Percentiles rank a stretch among this genome's conserved stretches.
Evolutionary conservation across 2,329 filamentous ascomycete species (phyloP).

Genomic region (Fusarium acutatum): DNA sequence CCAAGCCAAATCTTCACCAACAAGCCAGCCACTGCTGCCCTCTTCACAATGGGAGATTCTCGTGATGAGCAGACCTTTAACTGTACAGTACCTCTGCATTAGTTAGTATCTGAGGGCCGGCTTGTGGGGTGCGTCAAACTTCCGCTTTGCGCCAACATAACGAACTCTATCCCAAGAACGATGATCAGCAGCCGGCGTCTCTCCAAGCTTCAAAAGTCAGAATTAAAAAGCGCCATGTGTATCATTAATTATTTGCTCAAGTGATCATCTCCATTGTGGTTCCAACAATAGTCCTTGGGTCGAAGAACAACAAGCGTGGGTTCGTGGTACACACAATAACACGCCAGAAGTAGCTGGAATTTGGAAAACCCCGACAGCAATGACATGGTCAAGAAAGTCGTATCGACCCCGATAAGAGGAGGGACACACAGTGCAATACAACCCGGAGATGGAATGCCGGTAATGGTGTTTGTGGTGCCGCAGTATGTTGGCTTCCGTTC

Average conservation of each 20-base stretch:
- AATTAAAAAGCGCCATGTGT: neutral
- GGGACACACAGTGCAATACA: neutral
- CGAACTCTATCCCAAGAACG: slow-evolving; percentile 30
- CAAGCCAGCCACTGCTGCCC: neutral
- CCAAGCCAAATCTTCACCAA: slow-evolving; percentile 13
- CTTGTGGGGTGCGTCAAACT: slow-evolving; percentile 32
- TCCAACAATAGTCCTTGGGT: neutral
- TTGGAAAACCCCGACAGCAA: neutral
- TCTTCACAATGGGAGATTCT: neutral
- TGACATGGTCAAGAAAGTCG: neutral
- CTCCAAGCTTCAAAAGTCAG: neutral
- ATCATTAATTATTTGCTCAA: neutral
- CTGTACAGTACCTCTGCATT: slow-evolving; percentile 19
- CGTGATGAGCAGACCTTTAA: neutral
- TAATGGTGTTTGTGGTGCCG: slow-evolving; percentile 7
- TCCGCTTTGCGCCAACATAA: slow-evolving; percentile 18
- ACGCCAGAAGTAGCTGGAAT: neutral
- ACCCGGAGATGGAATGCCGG: slow-evolving; percentile 26
- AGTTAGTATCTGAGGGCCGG: slow-evolving; percentile 26
- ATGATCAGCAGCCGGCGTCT: slow-evolving; percentile 2
- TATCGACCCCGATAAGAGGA: neutral
- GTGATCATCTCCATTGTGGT: slow-evolving; percentile 3
- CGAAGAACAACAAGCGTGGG: neutral
- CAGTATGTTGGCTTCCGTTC: slow-evolving; percentile 19
- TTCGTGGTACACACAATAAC: neutral